A percentile compares a stretch with the other conserved stretches of the same genome.
Evolutionary conservation across 2,329 filamentous ascomycete genomes (phyloP).

Genomic region (Neoarthrinium moseri): DNA sequence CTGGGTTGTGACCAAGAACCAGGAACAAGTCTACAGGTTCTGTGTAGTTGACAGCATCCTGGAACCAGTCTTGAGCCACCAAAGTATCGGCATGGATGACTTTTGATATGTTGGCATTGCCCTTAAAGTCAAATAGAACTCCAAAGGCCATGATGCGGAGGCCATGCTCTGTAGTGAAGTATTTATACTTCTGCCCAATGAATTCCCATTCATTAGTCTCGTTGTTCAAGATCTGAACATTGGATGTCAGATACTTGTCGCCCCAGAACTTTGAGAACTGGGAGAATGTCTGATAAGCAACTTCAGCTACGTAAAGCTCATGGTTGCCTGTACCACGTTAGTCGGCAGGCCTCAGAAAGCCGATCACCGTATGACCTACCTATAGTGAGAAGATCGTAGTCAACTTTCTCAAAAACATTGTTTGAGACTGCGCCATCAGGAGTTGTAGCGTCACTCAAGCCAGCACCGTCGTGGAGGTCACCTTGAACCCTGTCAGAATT

Average conservation of each 20-base stretch:
- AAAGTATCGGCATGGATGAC: conserved; percentile 53
- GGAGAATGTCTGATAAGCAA: conserved; percentile 60
- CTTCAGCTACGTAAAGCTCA: conserved; percentile 61
- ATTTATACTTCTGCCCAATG: conserved; percentile 41
- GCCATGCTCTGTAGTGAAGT: conserved; percentile 41
- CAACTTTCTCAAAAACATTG: conserved; percentile 39
- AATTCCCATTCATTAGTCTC: conserved; percentile 38
- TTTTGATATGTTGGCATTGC: conserved; percentile 61
- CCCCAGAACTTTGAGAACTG: conserved; percentile 57
- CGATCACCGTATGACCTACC: conserved; percentile 26
- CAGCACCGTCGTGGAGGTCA: conserved; percentile 66
- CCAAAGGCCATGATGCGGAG: conserved; percentile 44
- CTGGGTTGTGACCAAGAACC: conserved; percentile 63
- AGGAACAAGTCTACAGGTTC: conserved; percentile 63
- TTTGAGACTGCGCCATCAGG: conserved; percentile 56
- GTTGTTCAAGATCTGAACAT: conserved; percentile 41
- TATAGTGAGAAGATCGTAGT: conserved; percentile 43
- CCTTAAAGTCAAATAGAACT: conserved; percentile 46
- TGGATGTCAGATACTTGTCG: conserved; percentile 43
- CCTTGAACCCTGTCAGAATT: conserved; percentile 19
- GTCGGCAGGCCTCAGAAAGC: background rate
- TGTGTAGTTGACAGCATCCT: conserved; percentile 48
- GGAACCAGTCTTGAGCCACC: conserved; percentile 60
- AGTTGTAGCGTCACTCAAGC: conserved; percentile 58
- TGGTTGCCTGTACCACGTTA: conserved; percentile 47